These are phyloP conservation scores for Rhazya stricta DNA, from an alignment of 257 asterid species.

Conservation along the genomic window DNA sequence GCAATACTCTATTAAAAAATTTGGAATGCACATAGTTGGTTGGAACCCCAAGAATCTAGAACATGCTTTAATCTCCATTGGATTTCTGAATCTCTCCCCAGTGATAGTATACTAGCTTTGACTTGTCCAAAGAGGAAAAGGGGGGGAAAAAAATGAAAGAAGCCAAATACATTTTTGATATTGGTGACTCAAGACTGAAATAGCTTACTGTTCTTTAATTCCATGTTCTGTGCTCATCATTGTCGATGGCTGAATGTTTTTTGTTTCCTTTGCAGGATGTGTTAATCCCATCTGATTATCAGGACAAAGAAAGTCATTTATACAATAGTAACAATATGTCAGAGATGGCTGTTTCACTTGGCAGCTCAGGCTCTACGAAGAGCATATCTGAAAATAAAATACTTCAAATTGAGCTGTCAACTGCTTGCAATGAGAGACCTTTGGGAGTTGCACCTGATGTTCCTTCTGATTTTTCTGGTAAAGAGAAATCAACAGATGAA, in stretches of 20 bases:
- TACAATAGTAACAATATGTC: conserved; percentile 21
- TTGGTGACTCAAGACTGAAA: background rate
- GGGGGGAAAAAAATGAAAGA: background rate
- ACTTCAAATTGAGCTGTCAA: conserved; percentile 19
- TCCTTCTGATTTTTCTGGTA: conserved; percentile 18
- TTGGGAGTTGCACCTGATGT: conserved; percentile 18
- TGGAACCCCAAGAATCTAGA: background rate
- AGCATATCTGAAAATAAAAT: conserved; percentile 22
- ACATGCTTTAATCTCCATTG: no score
- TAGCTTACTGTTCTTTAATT: background rate
- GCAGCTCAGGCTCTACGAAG: conserved; percentile 22
- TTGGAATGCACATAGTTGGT: background rate
- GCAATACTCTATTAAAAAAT: background rate
- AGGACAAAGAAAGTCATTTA: conserved; percentile 20
- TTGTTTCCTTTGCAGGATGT: conserved; percentile 38
- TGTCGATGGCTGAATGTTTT: background rate
- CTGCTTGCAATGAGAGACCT: conserved; percentile 24
- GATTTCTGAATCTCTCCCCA: background rate
- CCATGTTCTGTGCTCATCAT: background rate
- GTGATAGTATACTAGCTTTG: no score
- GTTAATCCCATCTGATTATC: conserved; percentile 28
- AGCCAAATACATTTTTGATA: background rate
- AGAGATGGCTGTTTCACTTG: conserved; percentile 22
- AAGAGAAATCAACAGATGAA: conserved; percentile 36
- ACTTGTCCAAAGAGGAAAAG: no score